Evolutionary conservation across 148 eudicot genomes (phyloP).

Genomic region (Heliamphora exappendiculata): DNA sequence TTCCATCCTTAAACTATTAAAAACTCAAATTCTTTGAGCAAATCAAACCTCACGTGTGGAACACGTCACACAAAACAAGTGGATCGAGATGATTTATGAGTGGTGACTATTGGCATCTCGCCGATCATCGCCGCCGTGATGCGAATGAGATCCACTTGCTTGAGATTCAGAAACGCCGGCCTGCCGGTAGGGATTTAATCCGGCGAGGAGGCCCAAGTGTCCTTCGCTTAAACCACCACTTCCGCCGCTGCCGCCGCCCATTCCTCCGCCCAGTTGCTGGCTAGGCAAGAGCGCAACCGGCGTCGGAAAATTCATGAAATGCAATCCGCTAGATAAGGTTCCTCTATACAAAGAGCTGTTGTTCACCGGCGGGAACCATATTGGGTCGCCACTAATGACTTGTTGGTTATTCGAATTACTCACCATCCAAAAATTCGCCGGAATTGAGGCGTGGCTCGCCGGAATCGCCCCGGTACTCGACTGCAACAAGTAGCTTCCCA

Average conservation of each 20-base stretch:
- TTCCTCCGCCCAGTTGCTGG: constrained; percentile 50
- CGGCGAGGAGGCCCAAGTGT: constrained; percentile 53
- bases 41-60: constrained; percentile 38
- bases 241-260: constrained; percentile 18
- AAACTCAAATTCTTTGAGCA: constrained; percentile 12
- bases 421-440: constrained; percentile 91
- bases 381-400: constrained; percentile 49
- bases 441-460: constrained; percentile 40
- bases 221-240: constrained; percentile 30
- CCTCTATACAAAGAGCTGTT: constrained; percentile 58
- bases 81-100: constrained; percentile 22
- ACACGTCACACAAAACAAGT: constrained; percentile 23
- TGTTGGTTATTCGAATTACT: constrained; percentile 38
- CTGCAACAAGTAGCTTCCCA: constrained; percentile 48
- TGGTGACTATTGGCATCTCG: constrained; percentile 52
- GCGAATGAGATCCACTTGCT: constrained; percentile 59
- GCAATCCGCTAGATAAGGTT: constrained; percentile 61
- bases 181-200: constrained; percentile 44
- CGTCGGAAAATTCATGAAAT: constrained; percentile 87
- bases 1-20: background rate
- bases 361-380: constrained; percentile 67
- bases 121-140: constrained; percentile 54
- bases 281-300: constrained; percentile 70
- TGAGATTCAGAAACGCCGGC: constrained; percentile 56
- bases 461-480: constrained; percentile 40